Evolutionary conservation across 306 rosid genomes (phyloP).

Genomic region (Cucurbita maxima): DNA sequence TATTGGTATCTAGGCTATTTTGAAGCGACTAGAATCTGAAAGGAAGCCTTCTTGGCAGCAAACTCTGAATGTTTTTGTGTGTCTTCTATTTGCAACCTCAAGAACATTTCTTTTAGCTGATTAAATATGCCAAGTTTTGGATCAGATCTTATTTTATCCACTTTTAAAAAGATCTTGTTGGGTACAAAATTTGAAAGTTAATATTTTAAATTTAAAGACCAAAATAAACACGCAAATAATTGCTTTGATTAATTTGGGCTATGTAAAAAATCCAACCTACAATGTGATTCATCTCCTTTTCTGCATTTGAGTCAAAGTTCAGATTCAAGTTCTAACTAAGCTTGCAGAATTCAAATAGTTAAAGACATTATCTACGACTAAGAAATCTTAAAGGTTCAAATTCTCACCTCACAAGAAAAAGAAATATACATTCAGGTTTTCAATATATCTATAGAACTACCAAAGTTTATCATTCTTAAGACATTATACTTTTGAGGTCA

Average conservation of each 20-base stretch:
- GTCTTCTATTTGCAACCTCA: neutral
- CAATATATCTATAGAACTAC: neutral
- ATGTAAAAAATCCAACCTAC: neutral
- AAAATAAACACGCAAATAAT: too few species aligned
- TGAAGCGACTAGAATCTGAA: neutral
- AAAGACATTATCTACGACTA: too few species aligned
- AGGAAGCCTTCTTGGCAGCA: neutral
- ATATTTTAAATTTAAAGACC: too few species aligned
- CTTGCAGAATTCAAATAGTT: too few species aligned
- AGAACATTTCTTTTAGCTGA: neutral
- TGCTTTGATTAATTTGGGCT: too few species aligned
- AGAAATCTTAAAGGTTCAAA: too few species aligned
- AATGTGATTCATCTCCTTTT: too few species aligned
- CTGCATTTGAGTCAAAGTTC: too few species aligned
- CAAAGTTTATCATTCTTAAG: neutral
- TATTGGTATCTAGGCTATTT: neutral
- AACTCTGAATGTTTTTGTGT: neutral
- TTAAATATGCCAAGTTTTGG: neutral
- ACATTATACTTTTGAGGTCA: too few species aligned
- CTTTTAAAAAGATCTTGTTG: neutral
- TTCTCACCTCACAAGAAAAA: too few species aligned
- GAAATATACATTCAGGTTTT: neutral
- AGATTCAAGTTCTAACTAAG: too few species aligned
- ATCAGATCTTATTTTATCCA: neutral
- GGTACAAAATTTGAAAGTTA: too few species aligned